A percentile compares a stretch with the other conserved stretches of the same genome.
Conservation (phyloP, 352 stramenopile genomes). For the Blastocystis sp. region DNA sequence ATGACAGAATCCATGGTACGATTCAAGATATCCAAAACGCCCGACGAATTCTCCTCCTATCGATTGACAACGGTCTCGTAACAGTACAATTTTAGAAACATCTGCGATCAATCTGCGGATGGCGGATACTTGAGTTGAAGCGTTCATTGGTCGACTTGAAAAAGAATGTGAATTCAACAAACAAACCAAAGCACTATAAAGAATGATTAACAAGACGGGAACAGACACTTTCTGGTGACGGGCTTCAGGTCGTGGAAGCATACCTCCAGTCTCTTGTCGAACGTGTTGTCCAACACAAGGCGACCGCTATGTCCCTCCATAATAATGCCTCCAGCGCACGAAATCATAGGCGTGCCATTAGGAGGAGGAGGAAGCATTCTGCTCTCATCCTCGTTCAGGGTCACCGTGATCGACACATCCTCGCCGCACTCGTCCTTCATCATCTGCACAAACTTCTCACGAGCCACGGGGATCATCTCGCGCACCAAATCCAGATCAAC, state of each 20-base stretch:
- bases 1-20: constrained; percentile 5
- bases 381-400: constrained; percentile 65
- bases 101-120: neutral
- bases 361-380: constrained; percentile 58
- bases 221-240: constrained; percentile 24
- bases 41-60: neutral
- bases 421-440: constrained; percentile 64
- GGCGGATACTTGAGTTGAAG: neutral
- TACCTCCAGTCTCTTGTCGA: constrained; percentile 72
- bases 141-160: neutral
- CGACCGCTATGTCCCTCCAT: constrained; percentile 78
- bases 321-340: constrained; percentile 70
- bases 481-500: constrained; percentile 78
- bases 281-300: constrained; percentile 93
- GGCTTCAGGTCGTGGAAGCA: constrained; percentile 27
- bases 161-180: neutral
- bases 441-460: constrained; percentile 70
- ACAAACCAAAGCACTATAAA: neutral
- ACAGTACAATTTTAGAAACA: neutral
- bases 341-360: constrained; percentile 56
- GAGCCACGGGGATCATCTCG: constrained; percentile 73
- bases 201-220: constrained; percentile 26
- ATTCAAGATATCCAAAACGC: constrained; percentile 20
- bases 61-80: neutral
- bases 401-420: constrained; percentile 48